These are phyloP conservation scores for Melanomma pulvis-pyrius DNA, from an alignment of 495 filamentous ascomycete species.

Conservation along the genomic window DNA sequence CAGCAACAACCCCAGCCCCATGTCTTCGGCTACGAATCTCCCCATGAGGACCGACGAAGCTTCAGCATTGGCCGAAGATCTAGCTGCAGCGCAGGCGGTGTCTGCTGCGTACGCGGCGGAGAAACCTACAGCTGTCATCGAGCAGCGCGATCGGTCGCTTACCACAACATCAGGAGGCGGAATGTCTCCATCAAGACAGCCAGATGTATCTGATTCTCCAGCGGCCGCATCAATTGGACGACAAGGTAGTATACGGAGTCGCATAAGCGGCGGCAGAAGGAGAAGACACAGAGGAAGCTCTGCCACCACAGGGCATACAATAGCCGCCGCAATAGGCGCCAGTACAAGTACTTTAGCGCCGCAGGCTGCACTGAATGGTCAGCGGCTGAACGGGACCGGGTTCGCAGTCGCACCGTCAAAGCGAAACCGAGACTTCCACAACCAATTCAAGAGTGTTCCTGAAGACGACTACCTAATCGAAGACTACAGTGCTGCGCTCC, in stretches of 20 bases:
- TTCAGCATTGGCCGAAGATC: slow-evolving; percentile 60
- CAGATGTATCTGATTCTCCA: slow-evolving; percentile 71
- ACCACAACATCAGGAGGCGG: slow-evolving; percentile 38
- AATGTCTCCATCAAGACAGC: slow-evolving; percentile 54
- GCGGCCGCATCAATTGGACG: slow-evolving; percentile 58
- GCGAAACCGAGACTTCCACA: slow-evolving; percentile 93
- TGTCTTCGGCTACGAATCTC: slow-evolving; percentile 52
- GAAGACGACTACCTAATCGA: slow-evolving; percentile 98
- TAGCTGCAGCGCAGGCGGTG: slow-evolving; percentile 61
- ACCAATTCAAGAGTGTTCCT: slow-evolving; percentile 90
- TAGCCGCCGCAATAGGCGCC: slow-evolving; percentile 69
- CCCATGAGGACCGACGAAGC: slow-evolving; percentile 55
- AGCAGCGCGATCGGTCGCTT: slow-evolving; percentile 41
- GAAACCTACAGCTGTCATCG: slow-evolving; percentile 18
- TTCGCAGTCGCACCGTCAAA: slow-evolving; percentile 97
- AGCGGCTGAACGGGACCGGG: slow-evolving; percentile 72
- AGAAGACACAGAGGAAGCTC: slow-evolving; percentile 83
- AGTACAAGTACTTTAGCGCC: slow-evolving; percentile 67
- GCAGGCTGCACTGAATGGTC: slow-evolving; percentile 61
- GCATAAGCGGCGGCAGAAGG: slow-evolving; percentile 57
- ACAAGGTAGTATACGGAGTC: slow-evolving; percentile 81
- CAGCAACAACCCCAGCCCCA: slow-evolving; percentile 48
- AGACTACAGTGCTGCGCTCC: slow-evolving; percentile 95
- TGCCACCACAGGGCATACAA: slow-evolving; percentile 72
- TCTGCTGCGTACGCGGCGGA: slow-evolving; percentile 58